Percentiles rank a stretch among this genome's conserved stretches.
Evolutionary conservation across 345 rosid species (phyloP).

Genomic region (Populus davidiana): DNA sequence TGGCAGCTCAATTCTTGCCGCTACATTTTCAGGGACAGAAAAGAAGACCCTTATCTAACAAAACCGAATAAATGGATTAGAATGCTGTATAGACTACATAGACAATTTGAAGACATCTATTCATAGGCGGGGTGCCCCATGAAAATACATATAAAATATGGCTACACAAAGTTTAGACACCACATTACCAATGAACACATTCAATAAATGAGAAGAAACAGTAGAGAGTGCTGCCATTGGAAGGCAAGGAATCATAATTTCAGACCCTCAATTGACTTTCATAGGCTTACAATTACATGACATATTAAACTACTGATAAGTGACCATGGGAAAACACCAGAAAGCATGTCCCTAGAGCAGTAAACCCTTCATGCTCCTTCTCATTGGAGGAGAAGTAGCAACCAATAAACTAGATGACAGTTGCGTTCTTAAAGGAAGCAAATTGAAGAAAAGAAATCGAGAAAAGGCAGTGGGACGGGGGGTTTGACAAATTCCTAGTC

Average conservation of each 20-base stretch:
- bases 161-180: not conserved
- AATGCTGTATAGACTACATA: not conserved
- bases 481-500: too few relatives aligned
- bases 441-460: too few relatives aligned
- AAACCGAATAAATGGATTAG: not conserved
- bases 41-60: constrained; percentile 72
- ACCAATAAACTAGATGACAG: too few relatives aligned
- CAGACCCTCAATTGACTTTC: too few relatives aligned
- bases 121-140: not conserved
- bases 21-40: constrained; percentile 75
- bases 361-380: not conserved
- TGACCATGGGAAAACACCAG: not conserved
- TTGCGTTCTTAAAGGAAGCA: too few relatives aligned
- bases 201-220: not conserved
- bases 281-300: too few relatives aligned
- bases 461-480: too few relatives aligned
- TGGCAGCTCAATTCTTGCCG: constrained; percentile 83
- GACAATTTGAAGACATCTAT: not conserved
- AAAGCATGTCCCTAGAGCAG: not conserved
- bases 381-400: too few relatives aligned
- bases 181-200: not conserved
- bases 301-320: not conserved
- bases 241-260: not conserved
- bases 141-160: not conserved
- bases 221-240: not conserved